phyloP scores from a whole-genome alignment of 805 yeast genomes.

The Hyphopichia homilentoma region DNA sequence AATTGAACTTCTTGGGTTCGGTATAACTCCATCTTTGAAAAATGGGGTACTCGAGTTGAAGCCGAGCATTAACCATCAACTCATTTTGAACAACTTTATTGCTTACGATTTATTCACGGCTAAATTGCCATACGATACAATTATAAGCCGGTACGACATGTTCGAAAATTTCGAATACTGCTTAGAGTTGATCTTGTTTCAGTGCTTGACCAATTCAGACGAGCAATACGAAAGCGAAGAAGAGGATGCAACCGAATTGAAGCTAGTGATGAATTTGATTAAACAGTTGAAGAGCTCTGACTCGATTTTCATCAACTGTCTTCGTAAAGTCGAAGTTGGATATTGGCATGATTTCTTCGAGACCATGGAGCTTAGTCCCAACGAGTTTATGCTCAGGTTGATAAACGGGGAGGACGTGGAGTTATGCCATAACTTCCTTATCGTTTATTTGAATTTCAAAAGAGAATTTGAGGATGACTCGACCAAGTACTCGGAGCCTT shows the following conservation, averaged over 20 bases:
- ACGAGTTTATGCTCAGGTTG: slow-evolving; percentile 39
- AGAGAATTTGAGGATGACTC: slow-evolving; percentile 27
- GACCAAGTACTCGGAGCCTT: slow-evolving; percentile 3
- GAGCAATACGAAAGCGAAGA: slow-evolving; percentile 13
- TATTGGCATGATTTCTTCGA: slow-evolving; percentile 51
- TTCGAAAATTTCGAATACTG: slow-evolving; percentile 47
- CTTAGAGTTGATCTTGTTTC: slow-evolving; percentile 46
- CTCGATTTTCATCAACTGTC: slow-evolving; percentile 48
- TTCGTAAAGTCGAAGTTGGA: slow-evolving; percentile 54
- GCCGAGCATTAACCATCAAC: slow-evolving; percentile 32
- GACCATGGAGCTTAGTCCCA: slow-evolving; percentile 40
- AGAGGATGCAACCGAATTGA: slow-evolving; percentile 5
- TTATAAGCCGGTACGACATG: slow-evolving; percentile 29
- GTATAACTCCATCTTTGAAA: slow-evolving; percentile 26
- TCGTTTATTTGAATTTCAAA: slow-evolving; percentile 49
- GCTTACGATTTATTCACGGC: slow-evolving; percentile 39
- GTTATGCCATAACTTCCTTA: slow-evolving; percentile 49
- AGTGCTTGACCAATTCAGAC: slow-evolving; percentile 27
- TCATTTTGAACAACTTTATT: slow-evolving; percentile 44
- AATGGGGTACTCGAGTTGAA: slow-evolving; percentile 27
- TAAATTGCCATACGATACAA: slow-evolving; percentile 11
- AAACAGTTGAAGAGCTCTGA: slow-evolving; percentile 16
- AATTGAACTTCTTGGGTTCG: slow-evolving; percentile 41
- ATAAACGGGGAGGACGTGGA: slow-evolving; percentile 40
- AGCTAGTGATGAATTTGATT: slow-evolving; percentile 16